phyloP scores from a whole-genome alignment of 345 rosid species.

The Raphanus sativus region DNA sequence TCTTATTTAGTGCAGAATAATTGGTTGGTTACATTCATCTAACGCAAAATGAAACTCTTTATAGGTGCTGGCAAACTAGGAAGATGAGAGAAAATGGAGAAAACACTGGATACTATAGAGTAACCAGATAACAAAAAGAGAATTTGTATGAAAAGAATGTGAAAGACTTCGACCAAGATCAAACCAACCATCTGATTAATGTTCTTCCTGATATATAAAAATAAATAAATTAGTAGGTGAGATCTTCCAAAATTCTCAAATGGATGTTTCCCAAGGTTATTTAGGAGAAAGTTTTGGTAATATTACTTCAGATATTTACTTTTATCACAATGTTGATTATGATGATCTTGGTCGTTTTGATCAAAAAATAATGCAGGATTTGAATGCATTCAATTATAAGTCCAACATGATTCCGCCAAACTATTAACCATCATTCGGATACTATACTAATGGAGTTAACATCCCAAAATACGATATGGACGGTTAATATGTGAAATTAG shows the following conservation, averaged over 20 bases:
- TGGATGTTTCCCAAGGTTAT: background rate
- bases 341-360: background rate
- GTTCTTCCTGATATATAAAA: slow-evolving; percentile 38
- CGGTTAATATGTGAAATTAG: background rate
- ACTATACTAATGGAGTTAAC: background rate
- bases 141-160: slow-evolving; percentile 61
- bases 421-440: background rate
- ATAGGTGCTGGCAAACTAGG: slow-evolving; percentile 27
- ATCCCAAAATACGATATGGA: background rate
- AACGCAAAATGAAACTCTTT: background rate
- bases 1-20: background rate
- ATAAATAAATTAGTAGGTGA: slow-evolving; percentile 24
- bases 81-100: slow-evolving; percentile 39
- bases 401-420: background rate
- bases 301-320: background rate
- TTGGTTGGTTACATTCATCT: background rate
- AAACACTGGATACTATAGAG: slow-evolving; percentile 33
- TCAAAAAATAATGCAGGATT: slow-evolving; percentile 2
- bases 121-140: slow-evolving; percentile 7
- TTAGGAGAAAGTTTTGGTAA: background rate
- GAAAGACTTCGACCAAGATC: slow-evolving; percentile 30
- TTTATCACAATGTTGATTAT: background rate
- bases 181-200: slow-evolving; percentile 40
- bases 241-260: background rate
- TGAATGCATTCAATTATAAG: background rate